Conservation (phyloP, 1,284 basidiomycete species). For the Clitocybe nebularis region DNA sequence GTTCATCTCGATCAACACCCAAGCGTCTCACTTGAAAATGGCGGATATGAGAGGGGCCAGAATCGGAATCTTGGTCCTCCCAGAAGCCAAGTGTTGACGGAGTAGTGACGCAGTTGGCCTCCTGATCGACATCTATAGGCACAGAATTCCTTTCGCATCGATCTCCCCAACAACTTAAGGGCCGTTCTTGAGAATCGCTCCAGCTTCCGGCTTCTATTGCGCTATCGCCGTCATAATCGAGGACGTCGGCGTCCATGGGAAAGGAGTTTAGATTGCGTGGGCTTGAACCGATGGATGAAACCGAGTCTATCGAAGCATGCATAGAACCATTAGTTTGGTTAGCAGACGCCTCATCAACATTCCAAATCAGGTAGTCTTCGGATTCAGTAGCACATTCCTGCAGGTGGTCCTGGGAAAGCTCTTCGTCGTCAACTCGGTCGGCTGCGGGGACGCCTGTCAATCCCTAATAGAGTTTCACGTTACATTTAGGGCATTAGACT, state of each 20-base stretch:
- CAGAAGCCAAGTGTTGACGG: slow-evolving; percentile 10
- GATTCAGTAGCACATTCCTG: slow-evolving; percentile 9
- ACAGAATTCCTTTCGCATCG: neutral
- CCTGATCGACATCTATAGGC: neutral
- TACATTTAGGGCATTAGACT: neutral
- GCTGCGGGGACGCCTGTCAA: slow-evolving; percentile 5
- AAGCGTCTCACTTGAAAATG: slow-evolving; percentile 6
- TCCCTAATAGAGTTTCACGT: slow-evolving; percentile 14
- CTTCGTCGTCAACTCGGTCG: slow-evolving; percentile 25
- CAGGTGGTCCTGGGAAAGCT: slow-evolving; percentile 21
- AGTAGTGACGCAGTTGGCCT: neutral
- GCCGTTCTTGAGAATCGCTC: slow-evolving; percentile 9
- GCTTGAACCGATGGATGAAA: too few relatives aligned
- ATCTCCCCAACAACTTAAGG: slow-evolving; percentile 5
- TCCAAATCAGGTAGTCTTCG: slow-evolving; percentile 14
- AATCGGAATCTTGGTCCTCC: slow-evolving; percentile 11
- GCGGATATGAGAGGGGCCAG: slow-evolving; percentile 4
- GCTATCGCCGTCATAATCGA: slow-evolving; percentile 9
- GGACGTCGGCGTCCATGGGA: too few relatives aligned
- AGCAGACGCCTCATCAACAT: slow-evolving; percentile 9
- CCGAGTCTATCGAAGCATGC: slow-evolving; percentile 2
- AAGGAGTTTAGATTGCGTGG: too few relatives aligned
- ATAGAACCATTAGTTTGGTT: slow-evolving; percentile 3
- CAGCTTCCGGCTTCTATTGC: slow-evolving; percentile 7
- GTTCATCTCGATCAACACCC: slow-evolving; percentile 5